Evolutionary conservation across 2,329 filamentous ascomycete species (phyloP), one percentile per base, ranked within the genome.

Genomic region (Arthrocladium fulminans): DNA sequence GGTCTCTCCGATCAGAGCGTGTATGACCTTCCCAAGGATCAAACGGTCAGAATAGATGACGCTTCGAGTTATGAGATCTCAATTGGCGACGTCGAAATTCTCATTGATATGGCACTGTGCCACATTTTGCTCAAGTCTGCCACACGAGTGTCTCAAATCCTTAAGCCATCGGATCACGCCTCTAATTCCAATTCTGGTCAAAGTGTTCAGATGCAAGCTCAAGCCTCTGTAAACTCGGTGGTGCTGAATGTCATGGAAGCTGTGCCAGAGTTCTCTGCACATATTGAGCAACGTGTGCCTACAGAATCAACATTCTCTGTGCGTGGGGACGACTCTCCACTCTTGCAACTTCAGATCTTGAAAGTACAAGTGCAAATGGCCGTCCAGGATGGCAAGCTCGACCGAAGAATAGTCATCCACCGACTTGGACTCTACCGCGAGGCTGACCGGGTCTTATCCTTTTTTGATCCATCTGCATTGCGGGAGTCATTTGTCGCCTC

Each of bases 401-500:
- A 47, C 32, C 44, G 39, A 17, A 47, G 17, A 24, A 19, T 47
- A 2, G 17, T 34, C 15, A 19, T 47, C 34, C 32, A 47, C 20
- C 44, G 44, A 13, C 32, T 47, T 12, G 44, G 44, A 3, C 44
- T 47, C 7, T 25, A 39, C 29, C 32, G 23, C 6, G 44, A 39
- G 23, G 32, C 19, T 5, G 67, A 74, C 22, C 63, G 73, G 27
- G 66, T 80, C 7, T 60, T 80, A 22, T 73, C 70, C 2, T 79
- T 80, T 54, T 67, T 74, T 45, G 67, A 73, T 39, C 32, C 44
- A 3, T 47, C 44, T 9, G 19, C 10, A 6, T 19, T 47, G 10
- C 44, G 39, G 22, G 44, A 47, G 34, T 47, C 44, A 6, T 38
- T 47, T 13, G 32, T 47, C 12, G 51, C 55, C 7, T 49, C 54